Evolutionary conservation across 306 rosid genomes (phyloP).

Genomic region (Cucurbita pepo): DNA sequence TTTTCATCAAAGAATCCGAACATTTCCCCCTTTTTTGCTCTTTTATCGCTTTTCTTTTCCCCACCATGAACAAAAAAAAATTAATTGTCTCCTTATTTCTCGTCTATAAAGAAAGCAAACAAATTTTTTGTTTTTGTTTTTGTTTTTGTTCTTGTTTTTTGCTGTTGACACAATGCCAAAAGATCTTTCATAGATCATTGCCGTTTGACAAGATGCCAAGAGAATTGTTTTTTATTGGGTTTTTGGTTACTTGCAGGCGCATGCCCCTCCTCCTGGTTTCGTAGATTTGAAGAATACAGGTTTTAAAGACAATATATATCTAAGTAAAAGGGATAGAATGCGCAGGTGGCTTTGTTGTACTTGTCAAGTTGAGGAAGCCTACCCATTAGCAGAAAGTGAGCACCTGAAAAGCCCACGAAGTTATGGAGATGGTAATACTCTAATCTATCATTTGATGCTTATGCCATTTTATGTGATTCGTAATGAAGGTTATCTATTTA

Average conservation of each 20-base stretch:
- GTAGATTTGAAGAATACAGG: conserved; percentile 24
- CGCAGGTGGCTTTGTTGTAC: conserved; percentile 70
- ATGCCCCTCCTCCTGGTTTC: conserved; percentile 42
- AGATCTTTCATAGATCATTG: not conserved
- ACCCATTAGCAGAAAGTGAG: conserved; percentile 40
- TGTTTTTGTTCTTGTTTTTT: no score
- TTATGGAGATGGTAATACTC: conserved; percentile 41
- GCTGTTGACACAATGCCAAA: not conserved
- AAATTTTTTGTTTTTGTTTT: no score
- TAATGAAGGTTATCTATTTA: not conserved
- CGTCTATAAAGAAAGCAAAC: no score
- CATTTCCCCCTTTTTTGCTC: not conserved
- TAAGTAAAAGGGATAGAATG: conserved; percentile 41
- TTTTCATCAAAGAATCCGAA: not conserved
- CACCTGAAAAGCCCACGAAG: conserved; percentile 45
- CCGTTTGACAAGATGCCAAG: not conserved
- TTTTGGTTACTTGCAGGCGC: conserved; percentile 26
- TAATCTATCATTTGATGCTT: not conserved
- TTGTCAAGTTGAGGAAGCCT: conserved; percentile 47
- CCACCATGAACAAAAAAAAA: not conserved
- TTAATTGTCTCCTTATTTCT: not conserved
- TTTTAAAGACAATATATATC: conserved; percentile 28
- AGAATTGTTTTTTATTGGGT: not conserved
- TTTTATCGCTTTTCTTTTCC: not conserved
- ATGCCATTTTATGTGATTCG: not conserved